phyloP scores from a whole-genome alignment of 176 grass and related monocot species.

The Eragrostis curvula region DNA sequence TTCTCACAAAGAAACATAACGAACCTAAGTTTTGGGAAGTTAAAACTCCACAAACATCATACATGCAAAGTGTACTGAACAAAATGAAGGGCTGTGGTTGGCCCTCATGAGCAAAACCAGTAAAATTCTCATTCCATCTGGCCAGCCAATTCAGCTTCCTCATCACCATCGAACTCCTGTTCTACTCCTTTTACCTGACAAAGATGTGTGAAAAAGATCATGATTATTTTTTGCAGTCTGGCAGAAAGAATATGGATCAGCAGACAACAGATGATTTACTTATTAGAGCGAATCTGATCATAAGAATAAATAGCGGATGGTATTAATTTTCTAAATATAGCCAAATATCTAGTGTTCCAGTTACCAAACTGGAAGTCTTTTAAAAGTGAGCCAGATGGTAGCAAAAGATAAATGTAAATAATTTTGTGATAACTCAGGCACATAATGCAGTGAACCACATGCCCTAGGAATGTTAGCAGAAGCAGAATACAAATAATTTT shows the following conservation, averaged over 20 bases:
- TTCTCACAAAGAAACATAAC: conserved; percentile 32
- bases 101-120: no score
- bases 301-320: background rate
- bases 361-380: background rate
- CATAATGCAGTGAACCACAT: conserved; percentile 71
- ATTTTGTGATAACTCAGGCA: conserved; percentile 64
- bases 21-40: background rate
- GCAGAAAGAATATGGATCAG: background rate
- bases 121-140: conserved; percentile 61
- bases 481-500: conserved; percentile 22
- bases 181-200: conserved; percentile 92
- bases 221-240: background rate
- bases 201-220: conserved; percentile 9
- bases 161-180: conserved; percentile 84
- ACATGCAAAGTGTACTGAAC: background rate
- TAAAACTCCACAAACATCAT: background rate
- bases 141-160: conserved; percentile 63
- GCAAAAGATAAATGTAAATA: conserved; percentile 24
- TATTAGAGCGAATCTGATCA: background rate
- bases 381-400: background rate
- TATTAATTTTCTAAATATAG: background rate
- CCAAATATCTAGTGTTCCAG: conserved; percentile 14
- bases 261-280: conserved; percentile 5
- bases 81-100: conserved; percentile 12
- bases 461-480: background rate